Conservation (phyloP, 2,329 filamentous ascomycete genomes). For the Aspergillus brasiliensis region DNA sequence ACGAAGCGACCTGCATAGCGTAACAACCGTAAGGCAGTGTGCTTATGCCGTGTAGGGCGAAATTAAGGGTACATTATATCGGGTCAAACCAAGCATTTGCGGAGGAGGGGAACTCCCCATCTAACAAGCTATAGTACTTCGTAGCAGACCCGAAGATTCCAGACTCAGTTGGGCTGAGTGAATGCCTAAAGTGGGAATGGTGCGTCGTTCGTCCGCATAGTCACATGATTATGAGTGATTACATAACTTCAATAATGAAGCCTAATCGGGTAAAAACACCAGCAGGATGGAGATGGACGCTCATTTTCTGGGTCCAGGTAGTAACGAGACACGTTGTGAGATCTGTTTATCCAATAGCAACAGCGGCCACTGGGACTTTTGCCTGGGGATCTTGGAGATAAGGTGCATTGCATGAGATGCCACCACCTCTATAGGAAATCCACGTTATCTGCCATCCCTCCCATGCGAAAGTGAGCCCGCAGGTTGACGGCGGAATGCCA, state of each 20-base stretch:
- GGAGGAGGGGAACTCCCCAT: not conserved
- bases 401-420: not conserved
- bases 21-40: not conserved
- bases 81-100: not conserved
- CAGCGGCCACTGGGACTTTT: not conserved
- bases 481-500: conserved; percentile 9
- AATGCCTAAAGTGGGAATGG: not conserved
- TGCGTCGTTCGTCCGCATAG: not conserved
- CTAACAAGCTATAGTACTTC: not conserved
- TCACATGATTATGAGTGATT: not conserved
- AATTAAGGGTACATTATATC: not conserved
- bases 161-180: not conserved
- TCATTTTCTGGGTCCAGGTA: not conserved
- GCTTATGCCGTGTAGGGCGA: not conserved
- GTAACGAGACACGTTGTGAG: not conserved
- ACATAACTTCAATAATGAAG: not conserved
- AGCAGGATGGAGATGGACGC: not conserved
- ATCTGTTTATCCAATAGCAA: not conserved
- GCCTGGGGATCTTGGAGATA: not conserved
- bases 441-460: not conserved
- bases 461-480: not conserved
- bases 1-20: not conserved
- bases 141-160: not conserved
- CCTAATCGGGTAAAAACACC: conserved; percentile 7
- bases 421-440: not conserved